A percentile compares a stretch with the other conserved stretches of the same genome.
These are phyloP conservation scores for Isabelozyma rhagii DNA, from an alignment of 805 yeast species.

Conservation along the genomic window DNA sequence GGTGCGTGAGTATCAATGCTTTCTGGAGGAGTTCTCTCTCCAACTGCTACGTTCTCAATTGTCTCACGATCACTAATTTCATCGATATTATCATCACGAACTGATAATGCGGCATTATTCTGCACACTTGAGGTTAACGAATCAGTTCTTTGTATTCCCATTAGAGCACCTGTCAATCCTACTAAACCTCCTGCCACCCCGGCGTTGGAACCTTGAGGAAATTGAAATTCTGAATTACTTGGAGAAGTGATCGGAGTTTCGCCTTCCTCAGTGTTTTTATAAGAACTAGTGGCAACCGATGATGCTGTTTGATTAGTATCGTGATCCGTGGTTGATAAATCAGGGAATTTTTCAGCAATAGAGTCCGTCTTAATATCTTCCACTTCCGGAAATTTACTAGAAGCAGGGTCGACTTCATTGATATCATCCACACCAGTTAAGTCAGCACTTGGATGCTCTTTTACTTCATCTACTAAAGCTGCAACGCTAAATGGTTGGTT, in stretches of 20 bases:
- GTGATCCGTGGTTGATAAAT: constrained; percentile 24
- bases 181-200: constrained; percentile 38
- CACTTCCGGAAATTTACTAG: background rate
- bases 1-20: constrained; percentile 9
- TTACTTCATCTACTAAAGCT: constrained; percentile 24
- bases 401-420: constrained; percentile 5
- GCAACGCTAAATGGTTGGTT: constrained; percentile 2
- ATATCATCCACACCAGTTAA: constrained; percentile 24
- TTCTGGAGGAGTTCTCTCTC: constrained; percentile 11
- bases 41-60: constrained; percentile 17
- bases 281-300: constrained; percentile 26
- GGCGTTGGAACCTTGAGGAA: constrained; percentile 28
- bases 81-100: constrained; percentile 65
- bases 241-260: constrained; percentile 52
- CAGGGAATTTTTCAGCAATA: constrained; percentile 26
- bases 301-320: constrained; percentile 33
- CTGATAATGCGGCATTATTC: constrained; percentile 88
- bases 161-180: constrained; percentile 41
- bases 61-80: constrained; percentile 43
- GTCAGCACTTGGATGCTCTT: constrained; percentile 21
- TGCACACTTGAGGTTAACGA: constrained; percentile 88
- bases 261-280: constrained; percentile 21
- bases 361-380: background rate
- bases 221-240: constrained; percentile 45
- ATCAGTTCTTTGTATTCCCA: constrained; percentile 60